Evolutionary conservation across 768 basidiomycete genomes (phyloP), one percentile per base, ranked within the genome.

Genomic region (Russula emetica): DNA sequence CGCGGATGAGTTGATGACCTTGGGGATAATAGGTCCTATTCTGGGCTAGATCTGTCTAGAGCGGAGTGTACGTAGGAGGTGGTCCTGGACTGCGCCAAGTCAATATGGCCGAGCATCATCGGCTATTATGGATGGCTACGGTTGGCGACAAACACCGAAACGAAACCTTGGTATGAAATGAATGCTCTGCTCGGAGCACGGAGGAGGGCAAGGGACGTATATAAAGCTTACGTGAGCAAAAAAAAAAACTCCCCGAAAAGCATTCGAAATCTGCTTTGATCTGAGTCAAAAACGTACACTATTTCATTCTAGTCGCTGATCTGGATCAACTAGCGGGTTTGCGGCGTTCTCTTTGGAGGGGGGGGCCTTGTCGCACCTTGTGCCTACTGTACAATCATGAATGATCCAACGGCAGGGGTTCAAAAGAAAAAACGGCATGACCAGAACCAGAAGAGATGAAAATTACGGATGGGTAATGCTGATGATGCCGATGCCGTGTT

Each of bases 11-110:
- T 22, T 18, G 22, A 52, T 32, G 30, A 50, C 20, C 22, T 22
- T n/a, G n/a, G 26, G 36, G 59, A 58, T 53, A 54, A 28, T 40
- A 53, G n/a, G 52, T 26, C 62, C 44, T 26, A n/a, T 49, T 63
- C 47, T 9, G 26, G 61, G 45, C 34, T 47, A 49, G 61, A 55
- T 62, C 55, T 47, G 58, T 34, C 32, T 16, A 49, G 36, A 26
- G 38, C 32, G 61, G 42, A 44, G 24, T 44, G 26, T 60, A 44
- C 30, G 50, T 30, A 22, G 47, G 34, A 24, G 20, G 42, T 0
- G 9, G 20, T 22, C 40, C 47, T 18, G 14, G 24, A 13, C 24
- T 55, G 38, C 30, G 60, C 52, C 24, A 38, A 45, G 42, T 52
- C 61, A 40, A 62, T 38, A 62, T 38, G 50, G n/a, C 9, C 22